phyloP scores from a whole-genome alignment of 2,329 filamentous ascomycete species.

The Curvularia verruculosa region DNA sequence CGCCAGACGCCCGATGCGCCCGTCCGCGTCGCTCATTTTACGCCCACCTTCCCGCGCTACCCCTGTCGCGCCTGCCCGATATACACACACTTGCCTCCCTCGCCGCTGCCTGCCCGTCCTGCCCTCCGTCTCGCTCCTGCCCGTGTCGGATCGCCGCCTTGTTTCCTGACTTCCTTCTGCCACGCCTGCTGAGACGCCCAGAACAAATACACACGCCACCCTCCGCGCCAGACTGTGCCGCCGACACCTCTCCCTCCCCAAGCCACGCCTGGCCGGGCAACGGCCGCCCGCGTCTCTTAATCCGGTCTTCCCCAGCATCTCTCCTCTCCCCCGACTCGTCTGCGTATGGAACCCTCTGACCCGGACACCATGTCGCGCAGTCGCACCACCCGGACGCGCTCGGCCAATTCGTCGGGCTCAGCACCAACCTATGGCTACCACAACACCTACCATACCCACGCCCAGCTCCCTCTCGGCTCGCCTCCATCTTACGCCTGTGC shows the following conservation, averaged over 20 bases:
- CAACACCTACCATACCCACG: constrained; percentile 52
- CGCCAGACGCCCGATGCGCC: too few species aligned
- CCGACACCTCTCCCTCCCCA: constrained; percentile 9
- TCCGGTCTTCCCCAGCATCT: background rate
- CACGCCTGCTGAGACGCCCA: constrained; percentile 6
- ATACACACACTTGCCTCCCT: constrained; percentile 8
- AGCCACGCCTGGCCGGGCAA: constrained; percentile 17
- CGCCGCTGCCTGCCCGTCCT: background rate
- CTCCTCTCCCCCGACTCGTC: background rate
- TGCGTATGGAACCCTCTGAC: background rate
- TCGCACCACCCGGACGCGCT: constrained; percentile 21
- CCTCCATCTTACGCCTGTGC: constrained; percentile 45
- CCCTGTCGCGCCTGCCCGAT: constrained; percentile 10
- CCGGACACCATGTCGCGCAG: constrained; percentile 13
- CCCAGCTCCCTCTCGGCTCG: constrained; percentile 31
- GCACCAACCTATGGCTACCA: constrained; percentile 48
- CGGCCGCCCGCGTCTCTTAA: constrained; percentile 1
- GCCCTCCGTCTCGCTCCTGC: background rate
- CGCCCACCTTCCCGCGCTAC: background rate
- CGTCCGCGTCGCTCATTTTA: constrained; percentile 16
- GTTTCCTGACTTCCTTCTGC: constrained; percentile 5
- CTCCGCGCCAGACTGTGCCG: constrained; percentile 10
- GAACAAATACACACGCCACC: constrained; percentile 6
- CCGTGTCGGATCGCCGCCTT: background rate
- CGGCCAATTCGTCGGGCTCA: constrained; percentile 24